Evolutionary conservation across 768 basidiomycete species (phyloP).

Genomic region (Piloderma croceum): DNA sequence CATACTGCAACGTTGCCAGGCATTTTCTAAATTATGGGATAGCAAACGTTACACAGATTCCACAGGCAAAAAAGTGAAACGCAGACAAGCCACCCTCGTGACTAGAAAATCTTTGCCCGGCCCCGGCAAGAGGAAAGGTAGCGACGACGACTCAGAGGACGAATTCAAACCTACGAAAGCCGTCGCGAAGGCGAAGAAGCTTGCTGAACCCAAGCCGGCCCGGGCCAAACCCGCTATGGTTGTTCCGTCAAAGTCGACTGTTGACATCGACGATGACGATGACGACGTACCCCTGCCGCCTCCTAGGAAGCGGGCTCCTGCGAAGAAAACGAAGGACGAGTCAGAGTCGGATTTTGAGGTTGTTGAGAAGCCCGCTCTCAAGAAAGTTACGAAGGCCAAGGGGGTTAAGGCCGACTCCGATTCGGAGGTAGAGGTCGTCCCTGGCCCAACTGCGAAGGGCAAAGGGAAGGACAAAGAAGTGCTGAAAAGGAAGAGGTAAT

Average conservation of each 20-base stretch:
- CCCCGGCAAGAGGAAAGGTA: constrained; percentile 31
- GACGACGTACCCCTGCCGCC: constrained; percentile 8
- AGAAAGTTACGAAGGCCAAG: constrained; percentile 12
- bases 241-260: constrained; percentile 20
- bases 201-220: constrained; percentile 22
- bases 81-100: constrained; percentile 50
- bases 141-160: constrained; percentile 40
- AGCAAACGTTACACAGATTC: constrained; percentile 41
- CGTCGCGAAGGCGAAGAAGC: constrained; percentile 34
- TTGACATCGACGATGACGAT: constrained; percentile 17
- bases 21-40: too few relatives aligned
- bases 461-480: constrained; percentile 41
- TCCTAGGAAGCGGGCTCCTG: constrained; percentile 11
- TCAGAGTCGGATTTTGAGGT: constrained; percentile 36
- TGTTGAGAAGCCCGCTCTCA: constrained; percentile 16
- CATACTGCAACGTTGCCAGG: too few relatives aligned
- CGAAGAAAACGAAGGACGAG: constrained; percentile 31
- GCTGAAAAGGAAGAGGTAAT: constrained; percentile 72
- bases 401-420: constrained; percentile 31
- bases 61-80: constrained; percentile 49
- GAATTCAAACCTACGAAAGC: constrained; percentile 53
- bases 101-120: constrained; percentile 46
- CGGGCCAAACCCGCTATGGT: constrained; percentile 6
- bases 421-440: constrained; percentile 30
- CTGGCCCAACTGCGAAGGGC: constrained; percentile 28